Evolutionary conservation across 2,329 filamentous ascomycete genomes (phyloP), one percentile per base, ranked within the genome.

Genomic region (Metarhizium rileyi): DNA sequence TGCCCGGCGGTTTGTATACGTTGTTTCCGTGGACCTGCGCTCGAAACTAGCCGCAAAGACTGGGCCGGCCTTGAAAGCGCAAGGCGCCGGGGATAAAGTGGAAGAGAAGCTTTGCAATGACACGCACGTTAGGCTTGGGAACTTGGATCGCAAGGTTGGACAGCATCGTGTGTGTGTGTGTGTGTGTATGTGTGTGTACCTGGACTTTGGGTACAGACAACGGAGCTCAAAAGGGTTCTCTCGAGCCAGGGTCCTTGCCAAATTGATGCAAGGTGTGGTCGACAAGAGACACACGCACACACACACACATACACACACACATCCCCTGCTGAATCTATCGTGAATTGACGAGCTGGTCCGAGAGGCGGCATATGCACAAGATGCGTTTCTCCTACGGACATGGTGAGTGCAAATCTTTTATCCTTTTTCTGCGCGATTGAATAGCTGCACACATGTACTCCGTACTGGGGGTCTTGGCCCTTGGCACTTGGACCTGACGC

Each of bases 1-100:
- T 45, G 27, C 47, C 44, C 47, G 46, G 45, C 40, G 20, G n/a
- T 33, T 30, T 44, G 26, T 26, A 16, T 43, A 18, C 48, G 27
- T 50, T 51, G 50, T 47, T 46, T 50, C 50, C 46, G 52, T 51
- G 50, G 28, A 50, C 48, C 43, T 33, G 30, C 12, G 10, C 46
- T 26, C 28, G n/a, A n/a, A 42, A n/a, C 20, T 36, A 47, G 46
- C 36, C 41, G 48, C 40, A 47, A 46, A n/a, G n/a, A n/a, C n/a
- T n/a, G n/a, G 36, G 35, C 3, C 28, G 26, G 49, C 18, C 16
- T 48, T 25, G 40, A 25, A 50, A 36, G 51, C 33, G 23, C 22
- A 26, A n/a, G 28, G 48, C 26, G 50, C 40, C 33, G 44, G 14
- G 42, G 49, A n/a, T n/a, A 9, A 42, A 46, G 23, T 42, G 16